Conservation (phyloP, 345 rosid genomes). For the Crucihimalaya himalaica region DNA sequence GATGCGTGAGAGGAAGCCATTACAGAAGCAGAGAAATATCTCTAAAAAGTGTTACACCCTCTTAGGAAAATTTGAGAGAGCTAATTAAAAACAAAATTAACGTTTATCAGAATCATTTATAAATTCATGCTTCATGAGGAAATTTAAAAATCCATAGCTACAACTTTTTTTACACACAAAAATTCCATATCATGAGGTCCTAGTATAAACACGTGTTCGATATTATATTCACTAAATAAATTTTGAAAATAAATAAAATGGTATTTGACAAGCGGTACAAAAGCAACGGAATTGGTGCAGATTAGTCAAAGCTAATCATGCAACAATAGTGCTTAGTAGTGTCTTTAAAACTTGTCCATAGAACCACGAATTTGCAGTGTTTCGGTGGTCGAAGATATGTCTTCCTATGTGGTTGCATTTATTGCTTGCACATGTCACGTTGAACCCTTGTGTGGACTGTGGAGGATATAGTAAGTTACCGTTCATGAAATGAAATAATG, state of each 20-base stretch:
- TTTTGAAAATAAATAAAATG: neutral
- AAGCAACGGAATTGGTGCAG: slow-evolving; percentile 8
- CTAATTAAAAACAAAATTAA: neutral
- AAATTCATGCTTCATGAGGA: neutral
- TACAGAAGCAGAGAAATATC: no score
- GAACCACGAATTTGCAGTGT: neutral
- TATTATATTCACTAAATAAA: slow-evolving; percentile 7
- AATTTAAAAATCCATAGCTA: neutral
- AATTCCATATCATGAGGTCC: neutral
- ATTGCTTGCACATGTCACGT: neutral
- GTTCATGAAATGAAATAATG: neutral
- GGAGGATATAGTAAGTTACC: neutral
- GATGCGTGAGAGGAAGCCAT: slow-evolving; percentile 48
- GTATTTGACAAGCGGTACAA: neutral
- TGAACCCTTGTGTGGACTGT: neutral
- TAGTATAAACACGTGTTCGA: slow-evolving; percentile 12
- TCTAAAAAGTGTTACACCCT: neutral
- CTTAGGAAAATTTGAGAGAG: neutral
- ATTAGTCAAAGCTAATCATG: slow-evolving; percentile 5
- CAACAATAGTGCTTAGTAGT: neutral
- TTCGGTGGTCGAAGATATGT: neutral
- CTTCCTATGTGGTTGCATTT: neutral
- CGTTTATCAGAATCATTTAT: neutral
- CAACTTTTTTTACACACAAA: slow-evolving; percentile 5
- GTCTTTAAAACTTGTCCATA: neutral